Evolutionary conservation across 768 basidiomycete species (phyloP).

Genomic region (Lactarius sp.): DNA sequence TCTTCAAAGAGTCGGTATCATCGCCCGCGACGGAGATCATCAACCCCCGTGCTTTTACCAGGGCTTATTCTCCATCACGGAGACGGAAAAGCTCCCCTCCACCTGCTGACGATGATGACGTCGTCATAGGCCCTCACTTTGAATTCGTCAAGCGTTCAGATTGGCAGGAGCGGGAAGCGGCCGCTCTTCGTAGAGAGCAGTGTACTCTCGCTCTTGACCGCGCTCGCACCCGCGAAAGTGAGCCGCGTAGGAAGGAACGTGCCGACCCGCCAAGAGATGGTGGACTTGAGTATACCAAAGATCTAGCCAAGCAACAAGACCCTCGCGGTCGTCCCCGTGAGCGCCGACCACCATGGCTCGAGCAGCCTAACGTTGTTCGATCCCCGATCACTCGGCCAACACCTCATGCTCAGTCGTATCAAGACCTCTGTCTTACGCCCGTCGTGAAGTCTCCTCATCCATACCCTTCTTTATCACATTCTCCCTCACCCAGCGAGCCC

Average conservation of each 20-base stretch:
- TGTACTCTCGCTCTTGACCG: constrained; percentile 49
- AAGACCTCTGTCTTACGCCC: constrained; percentile 29
- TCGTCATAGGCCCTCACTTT: constrained; percentile 64
- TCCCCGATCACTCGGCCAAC: constrained; percentile 30
- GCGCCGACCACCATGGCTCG: constrained; percentile 38
- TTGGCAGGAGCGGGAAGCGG: constrained; percentile 78
- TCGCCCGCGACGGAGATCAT: constrained; percentile 33
- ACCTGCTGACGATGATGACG: constrained; percentile 37
- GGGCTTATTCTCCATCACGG: constrained; percentile 28
- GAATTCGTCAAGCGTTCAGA: constrained; percentile 82
- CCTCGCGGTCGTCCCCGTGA: constrained; percentile 59
- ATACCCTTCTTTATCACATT: constrained; percentile 26
- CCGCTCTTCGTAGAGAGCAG: constrained; percentile 68
- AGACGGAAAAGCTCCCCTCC: constrained; percentile 33
- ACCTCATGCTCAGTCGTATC: constrained; percentile 28
- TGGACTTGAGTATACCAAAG: constrained; percentile 50
- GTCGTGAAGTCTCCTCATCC: constrained; percentile 36
- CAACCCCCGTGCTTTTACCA: constrained; percentile 32
- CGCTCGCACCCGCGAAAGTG: constrained; percentile 39
- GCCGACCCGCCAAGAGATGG: constrained; percentile 42
- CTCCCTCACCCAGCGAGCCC: constrained; percentile 33
- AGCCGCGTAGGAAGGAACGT: constrained; percentile 32
- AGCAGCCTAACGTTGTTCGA: constrained; percentile 34
- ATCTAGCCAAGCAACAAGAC: constrained; percentile 41
- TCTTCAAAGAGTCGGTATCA: constrained; percentile 71